These are phyloP conservation scores for Cryphonectria japonica DNA, from an alignment of 2,329 filamentous ascomycete species.

Conservation along the genomic window DNA sequence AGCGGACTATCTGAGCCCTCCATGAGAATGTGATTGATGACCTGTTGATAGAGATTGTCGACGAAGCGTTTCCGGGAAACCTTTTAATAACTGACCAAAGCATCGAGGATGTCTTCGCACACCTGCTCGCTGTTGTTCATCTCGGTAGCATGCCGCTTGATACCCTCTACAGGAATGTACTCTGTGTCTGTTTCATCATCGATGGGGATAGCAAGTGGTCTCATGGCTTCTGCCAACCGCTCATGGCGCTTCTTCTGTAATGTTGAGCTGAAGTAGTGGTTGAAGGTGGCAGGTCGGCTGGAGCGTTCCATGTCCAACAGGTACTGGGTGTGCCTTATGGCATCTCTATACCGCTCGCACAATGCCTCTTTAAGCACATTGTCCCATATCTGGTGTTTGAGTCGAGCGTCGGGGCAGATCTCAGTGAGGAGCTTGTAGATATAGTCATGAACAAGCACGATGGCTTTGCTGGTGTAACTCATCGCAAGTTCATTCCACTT, in stretches of 20 bases:
- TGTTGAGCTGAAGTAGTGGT: slow-evolving; percentile 8
- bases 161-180: neutral
- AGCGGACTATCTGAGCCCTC: neutral
- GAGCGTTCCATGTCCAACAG: neutral
- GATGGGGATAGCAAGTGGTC: neutral
- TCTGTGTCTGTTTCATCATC: too few species aligned
- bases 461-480: neutral
- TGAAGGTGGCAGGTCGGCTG: neutral
- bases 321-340: neutral
- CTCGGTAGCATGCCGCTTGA: neutral
- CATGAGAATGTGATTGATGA: neutral
- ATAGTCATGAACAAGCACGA: neutral
- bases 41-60: neutral
- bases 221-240: neutral
- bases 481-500: neutral
- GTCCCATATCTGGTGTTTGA: neutral
- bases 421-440: neutral
- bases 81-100: neutral
- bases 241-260: neutral
- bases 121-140: neutral
- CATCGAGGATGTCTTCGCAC: slow-evolving; percentile 5
- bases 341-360: neutral
- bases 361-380: neutral
- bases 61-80: slow-evolving; percentile 7
- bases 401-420: neutral